Evolutionary conservation across 2,329 filamentous ascomycete species (phyloP).

Genomic region (Didymella keratinophila): DNA sequence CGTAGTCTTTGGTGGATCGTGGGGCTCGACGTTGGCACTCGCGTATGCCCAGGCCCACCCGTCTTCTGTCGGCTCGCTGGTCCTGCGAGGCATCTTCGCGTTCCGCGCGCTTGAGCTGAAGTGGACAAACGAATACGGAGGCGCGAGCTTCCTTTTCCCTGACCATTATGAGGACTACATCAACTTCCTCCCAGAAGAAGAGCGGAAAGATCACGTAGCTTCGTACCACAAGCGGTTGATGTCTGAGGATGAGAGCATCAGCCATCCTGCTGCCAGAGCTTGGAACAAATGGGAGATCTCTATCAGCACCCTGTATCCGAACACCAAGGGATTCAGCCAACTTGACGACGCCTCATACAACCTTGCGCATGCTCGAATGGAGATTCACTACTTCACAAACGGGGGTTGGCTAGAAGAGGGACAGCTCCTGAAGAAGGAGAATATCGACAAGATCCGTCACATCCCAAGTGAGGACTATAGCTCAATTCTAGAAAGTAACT

Average conservation of each 20-base stretch:
- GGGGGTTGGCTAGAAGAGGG: conserved; percentile 54
- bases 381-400: conserved; percentile 56
- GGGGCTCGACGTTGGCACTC: conserved; percentile 57
- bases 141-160: conserved; percentile 49
- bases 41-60: conserved; percentile 57
- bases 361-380: conserved; percentile 52
- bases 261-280: conserved; percentile 43
- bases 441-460: conserved; percentile 47
- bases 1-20: conserved; percentile 58
- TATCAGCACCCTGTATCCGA: conserved; percentile 40
- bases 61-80: conserved; percentile 48
- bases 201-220: conserved; percentile 48
- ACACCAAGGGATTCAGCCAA: conserved; percentile 26
- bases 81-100: conserved; percentile 56
- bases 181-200: conserved; percentile 48
- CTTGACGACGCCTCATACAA: conserved; percentile 44
- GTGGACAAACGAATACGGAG: conserved; percentile 43
- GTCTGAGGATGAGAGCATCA: conserved; percentile 39
- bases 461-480: conserved; percentile 38
- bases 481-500: neutral
- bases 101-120: conserved; percentile 49
- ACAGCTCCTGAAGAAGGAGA: conserved; percentile 48
- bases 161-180: conserved; percentile 52
- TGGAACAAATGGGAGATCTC: conserved; percentile 51
- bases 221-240: conserved; percentile 54